Evolutionary conservation across 441 rosid genomes (phyloP).

Genomic region (Adansonia grandidieri): DNA sequence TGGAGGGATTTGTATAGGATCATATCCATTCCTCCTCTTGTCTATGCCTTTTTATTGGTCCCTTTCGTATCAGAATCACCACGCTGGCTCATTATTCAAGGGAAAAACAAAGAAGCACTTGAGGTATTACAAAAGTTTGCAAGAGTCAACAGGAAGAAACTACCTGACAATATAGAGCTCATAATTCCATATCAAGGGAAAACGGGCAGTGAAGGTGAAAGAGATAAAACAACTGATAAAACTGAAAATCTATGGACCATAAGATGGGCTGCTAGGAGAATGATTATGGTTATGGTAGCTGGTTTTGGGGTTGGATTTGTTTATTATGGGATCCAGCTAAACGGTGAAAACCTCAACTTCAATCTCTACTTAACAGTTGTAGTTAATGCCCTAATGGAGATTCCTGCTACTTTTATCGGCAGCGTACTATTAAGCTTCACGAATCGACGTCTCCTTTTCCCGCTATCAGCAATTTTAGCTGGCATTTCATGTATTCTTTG

Average conservation of each 20-base stretch:
- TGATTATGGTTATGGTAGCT: slow-evolving; percentile 54
- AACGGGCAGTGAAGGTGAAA: slow-evolving; percentile 1
- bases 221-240: background rate
- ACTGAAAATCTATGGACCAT: slow-evolving; percentile 58
- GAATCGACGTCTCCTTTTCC: slow-evolving; percentile 55
- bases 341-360: slow-evolving; percentile 62
- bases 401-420: slow-evolving; percentile 65
- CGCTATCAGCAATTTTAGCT: slow-evolving; percentile 45
- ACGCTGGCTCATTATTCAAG: slow-evolving; percentile 65
- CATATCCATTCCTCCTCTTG: slow-evolving; percentile 50
- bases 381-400: slow-evolving; percentile 68
- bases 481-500: slow-evolving; percentile 58
- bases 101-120: slow-evolving; percentile 55
- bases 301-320: slow-evolving; percentile 75
- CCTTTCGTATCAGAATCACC: slow-evolving; percentile 71
- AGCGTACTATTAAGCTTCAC: slow-evolving; percentile 46
- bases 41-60: slow-evolving; percentile 45
- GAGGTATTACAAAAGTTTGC: slow-evolving; percentile 51
- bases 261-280: slow-evolving; percentile 64
- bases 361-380: slow-evolving; percentile 58
- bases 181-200: slow-evolving; percentile 35
- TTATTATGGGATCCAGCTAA: slow-evolving; percentile 69
- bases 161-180: slow-evolving; percentile 47
- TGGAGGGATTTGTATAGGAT: slow-evolving; percentile 61
- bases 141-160: slow-evolving; percentile 46